Percentiles rank a stretch among this genome's conserved stretches.
phyloP scores from a whole-genome alignment of 2,329 filamentous ascomycete genomes.

The Diaporthe citri region DNA sequence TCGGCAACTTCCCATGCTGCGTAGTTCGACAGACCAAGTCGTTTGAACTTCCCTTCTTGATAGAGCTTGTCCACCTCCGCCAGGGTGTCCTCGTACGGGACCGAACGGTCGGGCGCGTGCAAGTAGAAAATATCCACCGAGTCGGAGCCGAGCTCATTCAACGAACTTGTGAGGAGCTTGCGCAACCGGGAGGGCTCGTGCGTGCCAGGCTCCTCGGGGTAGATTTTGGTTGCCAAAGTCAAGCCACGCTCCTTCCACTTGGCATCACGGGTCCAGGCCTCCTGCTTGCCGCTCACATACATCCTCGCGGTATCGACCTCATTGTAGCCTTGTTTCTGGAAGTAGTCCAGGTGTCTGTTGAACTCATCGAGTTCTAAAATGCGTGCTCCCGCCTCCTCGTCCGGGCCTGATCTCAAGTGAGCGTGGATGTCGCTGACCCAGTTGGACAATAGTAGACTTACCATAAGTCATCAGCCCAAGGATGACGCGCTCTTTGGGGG shows the following conservation, averaged over 20 bases:
- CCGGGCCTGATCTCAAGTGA: constrained; percentile 62
- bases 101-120: constrained; percentile 55
- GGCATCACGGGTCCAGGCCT: constrained; percentile 81
- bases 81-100: constrained; percentile 78
- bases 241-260: constrained; percentile 85
- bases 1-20: constrained; percentile 84
- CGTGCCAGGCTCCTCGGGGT: constrained; percentile 69
- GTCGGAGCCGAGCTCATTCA: constrained; percentile 79
- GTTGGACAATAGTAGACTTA: neutral
- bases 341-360: constrained; percentile 78
- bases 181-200: constrained; percentile 63
- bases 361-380: constrained; percentile 77
- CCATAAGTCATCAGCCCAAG: constrained; percentile 14
- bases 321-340: constrained; percentile 84
- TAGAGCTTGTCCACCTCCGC: constrained; percentile 77
- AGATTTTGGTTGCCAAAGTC: constrained; percentile 83
- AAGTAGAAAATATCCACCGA: constrained; percentile 43
- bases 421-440: neutral
- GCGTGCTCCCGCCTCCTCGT: constrained; percentile 72
- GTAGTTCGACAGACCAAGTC: constrained; percentile 79
- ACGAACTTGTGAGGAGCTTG: constrained; percentile 71
- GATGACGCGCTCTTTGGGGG: neutral
- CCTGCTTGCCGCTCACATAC: constrained; percentile 80
- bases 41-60: constrained; percentile 78
- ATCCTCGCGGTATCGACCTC: constrained; percentile 87